Percentiles rank a stretch among this genome's conserved stretches.
Evolutionary conservation across 768 basidiomycete species (phyloP).

Genomic region (Trametes coccinea): DNA sequence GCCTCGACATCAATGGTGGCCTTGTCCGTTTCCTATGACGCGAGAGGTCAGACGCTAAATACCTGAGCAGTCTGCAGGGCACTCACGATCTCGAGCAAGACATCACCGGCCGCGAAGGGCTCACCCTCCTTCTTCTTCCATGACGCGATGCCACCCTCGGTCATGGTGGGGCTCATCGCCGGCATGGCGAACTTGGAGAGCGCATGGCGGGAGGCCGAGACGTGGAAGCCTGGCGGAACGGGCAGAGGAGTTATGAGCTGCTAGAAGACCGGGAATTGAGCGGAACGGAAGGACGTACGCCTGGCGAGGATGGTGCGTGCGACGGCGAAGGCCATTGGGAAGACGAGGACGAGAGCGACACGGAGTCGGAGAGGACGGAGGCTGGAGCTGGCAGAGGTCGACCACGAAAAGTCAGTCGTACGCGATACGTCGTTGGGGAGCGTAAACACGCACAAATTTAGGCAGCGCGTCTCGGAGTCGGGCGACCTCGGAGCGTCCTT

Average conservation of each 20-base stretch:
- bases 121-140: slow-evolving; percentile 99
- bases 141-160: slow-evolving; percentile 94
- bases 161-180: slow-evolving; percentile 99
- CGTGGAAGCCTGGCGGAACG: slow-evolving; percentile 68
- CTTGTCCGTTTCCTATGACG: slow-evolving; percentile 95
- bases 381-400: slow-evolving; percentile 27
- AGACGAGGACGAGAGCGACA: slow-evolving; percentile 30
- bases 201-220: slow-evolving; percentile 74
- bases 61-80: slow-evolving; percentile 7
- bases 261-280: not conserved
- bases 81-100: slow-evolving; percentile 91
- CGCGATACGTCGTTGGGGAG: slow-evolving; percentile 23
- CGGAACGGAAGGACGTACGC: slow-evolving; percentile 44
- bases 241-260: not conserved
- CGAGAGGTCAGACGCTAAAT: slow-evolving; percentile 18
- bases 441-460: slow-evolving; percentile 29
- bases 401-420: slow-evolving; percentile 26
- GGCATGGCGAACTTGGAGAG: slow-evolving; percentile 93
- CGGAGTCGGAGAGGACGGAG: slow-evolving; percentile 19
- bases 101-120: slow-evolving; percentile 84
- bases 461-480: slow-evolving; percentile 19
- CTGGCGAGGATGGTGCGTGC: slow-evolving; percentile 62
- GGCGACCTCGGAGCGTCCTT: slow-evolving; percentile 17
- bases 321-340: slow-evolving; percentile 60
- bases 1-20: slow-evolving; percentile 99